Evolutionary conservation across 2,329 filamentous ascomycete genomes (phyloP).

Genomic region (Cladosporium sp.): DNA sequence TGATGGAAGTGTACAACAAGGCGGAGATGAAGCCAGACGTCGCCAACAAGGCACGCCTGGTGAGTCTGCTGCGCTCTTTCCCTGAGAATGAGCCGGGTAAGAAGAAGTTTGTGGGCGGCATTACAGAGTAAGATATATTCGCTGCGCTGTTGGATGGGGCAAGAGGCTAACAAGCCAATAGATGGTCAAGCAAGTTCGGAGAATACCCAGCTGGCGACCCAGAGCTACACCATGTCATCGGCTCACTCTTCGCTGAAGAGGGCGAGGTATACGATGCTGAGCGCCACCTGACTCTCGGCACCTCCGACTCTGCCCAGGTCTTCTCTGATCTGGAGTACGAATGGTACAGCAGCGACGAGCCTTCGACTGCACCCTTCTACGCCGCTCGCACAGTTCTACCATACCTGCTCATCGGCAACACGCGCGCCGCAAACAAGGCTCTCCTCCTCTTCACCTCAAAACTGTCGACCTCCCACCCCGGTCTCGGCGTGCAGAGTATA

Average conservation of each 20-base stretch:
- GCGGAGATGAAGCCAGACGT: conserved; percentile 76
- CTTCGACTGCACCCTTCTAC: conserved; percentile 84
- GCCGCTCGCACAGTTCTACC: conserved; percentile 84
- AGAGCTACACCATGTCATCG: conserved; percentile 89
- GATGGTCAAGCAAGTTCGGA: conserved; percentile 83
- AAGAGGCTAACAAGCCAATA: conserved; percentile 31
- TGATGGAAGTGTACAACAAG: conserved; percentile 90
- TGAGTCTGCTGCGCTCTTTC: conserved; percentile 80
- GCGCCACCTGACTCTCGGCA: conserved; percentile 83
- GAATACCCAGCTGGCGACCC: conserved; percentile 90
- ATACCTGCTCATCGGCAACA: conserved; percentile 86
- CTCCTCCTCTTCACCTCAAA: conserved; percentile 73
- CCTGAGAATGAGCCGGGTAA: conserved; percentile 80
- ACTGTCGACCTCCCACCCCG: conserved; percentile 59
- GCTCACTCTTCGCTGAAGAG: conserved; percentile 86
- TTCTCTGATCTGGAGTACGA: conserved; percentile 83
- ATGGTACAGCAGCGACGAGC: conserved; percentile 89
- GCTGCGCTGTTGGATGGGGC: background rate
- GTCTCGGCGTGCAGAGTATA: conserved; percentile 77
- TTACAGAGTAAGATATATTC: conserved; percentile 61
- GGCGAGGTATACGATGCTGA: conserved; percentile 93
- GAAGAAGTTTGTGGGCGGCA: conserved; percentile 88
- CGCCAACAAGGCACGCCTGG: conserved; percentile 69
- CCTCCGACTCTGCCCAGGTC: conserved; percentile 79
- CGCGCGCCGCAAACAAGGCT: conserved; percentile 82